Percentiles rank a stretch among this genome's conserved stretches.
Evolutionary conservation across 208 protist species (phyloP).

Genomic region (Acanthamoeba triangularis): DNA sequence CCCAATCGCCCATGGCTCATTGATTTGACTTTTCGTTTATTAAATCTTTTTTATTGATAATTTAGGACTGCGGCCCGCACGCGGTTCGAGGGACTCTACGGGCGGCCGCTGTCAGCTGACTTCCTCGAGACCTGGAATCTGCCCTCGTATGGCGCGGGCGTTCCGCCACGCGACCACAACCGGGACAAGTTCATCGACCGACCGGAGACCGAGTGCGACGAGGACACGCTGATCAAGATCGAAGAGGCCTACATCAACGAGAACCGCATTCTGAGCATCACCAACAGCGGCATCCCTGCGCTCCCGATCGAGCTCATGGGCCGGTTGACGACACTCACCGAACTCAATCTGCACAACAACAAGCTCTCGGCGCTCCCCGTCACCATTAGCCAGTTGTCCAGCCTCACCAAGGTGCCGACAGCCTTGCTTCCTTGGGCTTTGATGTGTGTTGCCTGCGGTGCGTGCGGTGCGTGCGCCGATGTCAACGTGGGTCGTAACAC

Average conservation of each 20-base stretch:
- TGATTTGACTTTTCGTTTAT: too few relatives aligned
- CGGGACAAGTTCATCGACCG: neutral
- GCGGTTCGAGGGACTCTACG: conserved; percentile 13
- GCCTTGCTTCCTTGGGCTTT: neutral
- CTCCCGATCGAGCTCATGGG: neutral
- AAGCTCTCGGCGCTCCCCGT: neutral
- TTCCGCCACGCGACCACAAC: neutral
- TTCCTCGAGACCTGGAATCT: neutral
- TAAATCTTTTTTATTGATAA: too few relatives aligned
- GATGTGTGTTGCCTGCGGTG: neutral
- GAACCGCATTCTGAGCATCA: conserved; percentile 27
- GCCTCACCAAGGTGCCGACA: conserved; percentile 29
- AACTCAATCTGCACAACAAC: conserved; percentile 71
- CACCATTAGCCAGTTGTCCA: neutral
- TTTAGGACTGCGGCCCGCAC: neutral
- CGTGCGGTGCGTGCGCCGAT: neutral
- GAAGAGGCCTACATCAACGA: conserved; percentile 38
- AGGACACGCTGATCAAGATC: neutral
- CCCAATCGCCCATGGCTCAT: too few relatives aligned
- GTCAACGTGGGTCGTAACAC: neutral
- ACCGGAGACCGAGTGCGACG: conserved; percentile 3
- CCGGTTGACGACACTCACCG: neutral
- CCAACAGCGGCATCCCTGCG: neutral
- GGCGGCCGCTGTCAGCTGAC: neutral
- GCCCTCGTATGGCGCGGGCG: neutral